Base-by-base conservation (phyloP, 129 eudicot genomes). In the Escallonia herrerae region DNA sequence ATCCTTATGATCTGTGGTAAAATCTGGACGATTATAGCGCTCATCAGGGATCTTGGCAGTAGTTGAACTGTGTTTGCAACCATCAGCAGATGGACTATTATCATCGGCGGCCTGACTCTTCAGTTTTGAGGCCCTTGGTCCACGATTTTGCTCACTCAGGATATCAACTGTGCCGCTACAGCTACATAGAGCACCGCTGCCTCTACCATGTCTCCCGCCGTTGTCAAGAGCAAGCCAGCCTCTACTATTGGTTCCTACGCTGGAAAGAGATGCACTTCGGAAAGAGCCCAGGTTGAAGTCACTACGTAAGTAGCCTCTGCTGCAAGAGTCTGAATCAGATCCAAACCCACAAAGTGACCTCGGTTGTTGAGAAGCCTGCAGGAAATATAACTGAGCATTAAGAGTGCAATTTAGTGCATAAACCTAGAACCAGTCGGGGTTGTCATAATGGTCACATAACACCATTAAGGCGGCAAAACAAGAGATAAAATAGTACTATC, bases 11-110 rank as follows among this genome's bases (percentile, higher is more conserved):
- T 89, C 93, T 40, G 80, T 69, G 12, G 74, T 73, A 65, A 93
- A 93, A 70, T 93, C 91, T 52, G 72, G 96, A 74, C 63, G 80
- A 81, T 89, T 88, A 66, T 88, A 93, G 72, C 79, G 77, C 63
- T 93, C 91, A 11, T 67, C 65, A 44, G 57, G 61, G 63, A 61
- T 40, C 53, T 66, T 60, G 15, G 53, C 57, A 69, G 63, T 15
- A 40, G 74, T 53, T 38, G 68, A 45, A 46, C 39, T 50, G 47
- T 13, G 44, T 42, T 58, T 70, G 51, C 42, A 65, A 62, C 47
- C 37, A 58, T 41, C 56, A 58, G 52, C 48, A 14, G 64, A 22
- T 13, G 67, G 54, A 57, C 6, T 59, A 63, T 60, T 71, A 12
- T 77, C 81, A 40, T 12, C 4, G 15, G 52, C 37, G 37, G 50